phyloP scores from a whole-genome alignment of 176 grass and related monocot species.

The Paspalum notatum region DNA sequence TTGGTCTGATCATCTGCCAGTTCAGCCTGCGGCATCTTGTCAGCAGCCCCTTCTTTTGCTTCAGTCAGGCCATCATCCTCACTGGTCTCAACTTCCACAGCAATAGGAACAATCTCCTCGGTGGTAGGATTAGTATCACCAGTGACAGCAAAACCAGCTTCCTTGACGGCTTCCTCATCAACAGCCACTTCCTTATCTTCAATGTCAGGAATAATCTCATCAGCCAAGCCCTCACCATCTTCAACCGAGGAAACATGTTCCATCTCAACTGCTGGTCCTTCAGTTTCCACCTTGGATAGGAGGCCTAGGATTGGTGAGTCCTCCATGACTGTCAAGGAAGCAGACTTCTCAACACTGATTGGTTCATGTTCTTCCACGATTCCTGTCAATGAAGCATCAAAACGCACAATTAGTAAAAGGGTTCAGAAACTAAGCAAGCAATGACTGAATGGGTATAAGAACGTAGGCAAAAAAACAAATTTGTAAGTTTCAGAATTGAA shows the following conservation, averaged over 20 bases:
- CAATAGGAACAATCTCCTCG: constrained; percentile 2
- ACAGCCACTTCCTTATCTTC: constrained; percentile 7
- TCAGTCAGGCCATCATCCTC: background rate
- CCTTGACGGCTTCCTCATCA: constrained; percentile 33
- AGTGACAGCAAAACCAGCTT: background rate
- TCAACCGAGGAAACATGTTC: constrained; percentile 6
- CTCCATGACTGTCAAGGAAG: constrained; percentile 22
- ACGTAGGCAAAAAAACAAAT: too few species aligned
- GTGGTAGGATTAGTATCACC: constrained; percentile 16
- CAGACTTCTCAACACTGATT: constrained; percentile 20
- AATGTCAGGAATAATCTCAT: background rate
- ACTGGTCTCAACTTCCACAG: background rate
- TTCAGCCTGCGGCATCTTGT: background rate
- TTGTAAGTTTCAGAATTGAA: too few species aligned
- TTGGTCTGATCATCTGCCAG: background rate
- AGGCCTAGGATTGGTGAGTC: constrained; percentile 65
- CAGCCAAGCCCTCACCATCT: constrained; percentile 2
- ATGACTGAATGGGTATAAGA: background rate
- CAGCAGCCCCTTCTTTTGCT: background rate
- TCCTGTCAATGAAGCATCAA: constrained; percentile 11
- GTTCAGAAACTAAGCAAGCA: background rate
- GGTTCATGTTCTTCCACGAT: constrained; percentile 18
- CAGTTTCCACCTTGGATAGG: constrained; percentile 35
- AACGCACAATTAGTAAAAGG: constrained; percentile 11
- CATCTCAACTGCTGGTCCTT: constrained; percentile 20